Percentiles rank a stretch among this genome's conserved stretches.
Conservation (phyloP, 116 monocot genomes). For the Iris pallida region DNA sequence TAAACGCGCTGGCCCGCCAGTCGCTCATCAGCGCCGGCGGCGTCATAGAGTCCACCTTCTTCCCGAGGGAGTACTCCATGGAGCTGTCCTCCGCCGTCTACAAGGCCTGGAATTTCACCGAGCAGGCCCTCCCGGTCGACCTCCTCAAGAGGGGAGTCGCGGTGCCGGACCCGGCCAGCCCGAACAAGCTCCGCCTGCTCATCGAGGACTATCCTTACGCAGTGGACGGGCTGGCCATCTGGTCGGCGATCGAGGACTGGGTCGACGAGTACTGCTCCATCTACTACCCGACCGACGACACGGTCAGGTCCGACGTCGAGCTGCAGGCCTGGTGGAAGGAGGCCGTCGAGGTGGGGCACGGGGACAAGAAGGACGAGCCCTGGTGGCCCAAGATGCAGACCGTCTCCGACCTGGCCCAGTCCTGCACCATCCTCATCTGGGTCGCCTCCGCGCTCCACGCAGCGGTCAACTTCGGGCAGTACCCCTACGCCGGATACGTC, state of each 20-base stretch:
- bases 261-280: slow-evolving; percentile 54
- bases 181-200: slow-evolving; percentile 50
- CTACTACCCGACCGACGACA: slow-evolving; percentile 51
- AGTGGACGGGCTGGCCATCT: slow-evolving; percentile 56
- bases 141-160: slow-evolving; percentile 58
- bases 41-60: slow-evolving; percentile 29
- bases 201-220: slow-evolving; percentile 84
- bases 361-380: slow-evolving; percentile 56
- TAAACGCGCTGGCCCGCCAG: slow-evolving; percentile 41
- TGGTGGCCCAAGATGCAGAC: slow-evolving; percentile 71
- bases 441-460: slow-evolving; percentile 74
- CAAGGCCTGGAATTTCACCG: slow-evolving; percentile 38
- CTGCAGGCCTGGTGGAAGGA: slow-evolving; percentile 77
- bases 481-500: slow-evolving; percentile 62
- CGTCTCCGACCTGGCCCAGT: slow-evolving; percentile 32
- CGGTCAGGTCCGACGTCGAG: slow-evolving; percentile 35
- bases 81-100: slow-evolving; percentile 31
- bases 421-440: slow-evolving; percentile 76
- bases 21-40: slow-evolving; percentile 41
- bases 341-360: slow-evolving; percentile 64
- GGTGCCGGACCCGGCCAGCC: slow-evolving; percentile 40
- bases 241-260: slow-evolving; percentile 69
- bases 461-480: slow-evolving; percentile 80
- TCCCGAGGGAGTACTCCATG: slow-evolving; percentile 34
- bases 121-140: slow-evolving; percentile 38